Conservation (phyloP, 331 rosid species). For the Rosa hybrid region DNA sequence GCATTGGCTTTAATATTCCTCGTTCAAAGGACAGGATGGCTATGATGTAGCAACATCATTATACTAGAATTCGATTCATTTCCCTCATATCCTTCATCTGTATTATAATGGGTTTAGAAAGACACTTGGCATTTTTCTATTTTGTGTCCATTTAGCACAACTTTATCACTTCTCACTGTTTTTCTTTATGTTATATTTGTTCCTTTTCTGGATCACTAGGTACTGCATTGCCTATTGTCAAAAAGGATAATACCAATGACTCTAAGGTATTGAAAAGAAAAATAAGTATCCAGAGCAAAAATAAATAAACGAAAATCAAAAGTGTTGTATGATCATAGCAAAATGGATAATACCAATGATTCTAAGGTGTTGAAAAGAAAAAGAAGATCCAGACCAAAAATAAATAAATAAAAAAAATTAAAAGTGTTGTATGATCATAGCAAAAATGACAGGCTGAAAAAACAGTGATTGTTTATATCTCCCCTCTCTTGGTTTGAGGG, state of each 20-base stretch:
- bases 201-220: neutral
- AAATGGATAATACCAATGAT: neutral
- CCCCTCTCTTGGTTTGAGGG: neutral
- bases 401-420: neutral
- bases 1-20: neutral
- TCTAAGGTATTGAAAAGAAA: neutral
- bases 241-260: neutral
- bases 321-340: neutral
- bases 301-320: neutral
- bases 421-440: neutral
- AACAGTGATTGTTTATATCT: neutral
- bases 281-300: neutral
- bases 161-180: neutral
- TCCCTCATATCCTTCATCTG: neutral
- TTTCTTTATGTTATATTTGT: slow-evolving; percentile 1
- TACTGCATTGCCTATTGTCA: neutral
- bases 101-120: neutral
- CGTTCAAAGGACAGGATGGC: neutral
- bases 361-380: neutral
- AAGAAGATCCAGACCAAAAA: neutral
- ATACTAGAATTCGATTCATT: neutral
- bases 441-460: neutral
- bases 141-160: neutral
- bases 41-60: neutral
- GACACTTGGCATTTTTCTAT: neutral